These are phyloP conservation scores for Candida sojae DNA, from an alignment of 1,139 yeast species.

Conservation along the genomic window DNA sequence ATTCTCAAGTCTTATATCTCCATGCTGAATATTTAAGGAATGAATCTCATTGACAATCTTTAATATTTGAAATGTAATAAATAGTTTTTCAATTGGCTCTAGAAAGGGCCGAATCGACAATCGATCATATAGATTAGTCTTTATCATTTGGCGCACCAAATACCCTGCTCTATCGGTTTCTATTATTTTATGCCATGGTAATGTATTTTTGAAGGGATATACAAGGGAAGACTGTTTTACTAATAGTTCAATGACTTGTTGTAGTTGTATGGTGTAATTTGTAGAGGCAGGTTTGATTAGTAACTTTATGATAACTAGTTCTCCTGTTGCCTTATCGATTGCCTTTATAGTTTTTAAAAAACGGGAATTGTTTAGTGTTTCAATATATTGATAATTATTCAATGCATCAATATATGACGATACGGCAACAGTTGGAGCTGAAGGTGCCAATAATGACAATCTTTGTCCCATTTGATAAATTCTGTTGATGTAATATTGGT, in stretches of 20 bases:
- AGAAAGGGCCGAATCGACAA: constrained; percentile 86
- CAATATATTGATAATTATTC: constrained; percentile 70
- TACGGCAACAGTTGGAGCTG: constrained; percentile 88
- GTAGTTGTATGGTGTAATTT: constrained; percentile 35
- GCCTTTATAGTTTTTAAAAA: constrained; percentile 88
- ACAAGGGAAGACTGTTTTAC: constrained; percentile 40
- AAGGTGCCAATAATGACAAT: constrained; percentile 81
- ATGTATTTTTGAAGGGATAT: constrained; percentile 57
- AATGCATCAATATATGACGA: constrained; percentile 87
- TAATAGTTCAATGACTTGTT: constrained; percentile 32
- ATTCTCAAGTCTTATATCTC: constrained; percentile 91
- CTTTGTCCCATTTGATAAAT: constrained; percentile 71
- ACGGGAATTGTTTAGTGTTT: constrained; percentile 71
- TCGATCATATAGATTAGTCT: constrained; percentile 81
- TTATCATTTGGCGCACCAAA: constrained; percentile 76
- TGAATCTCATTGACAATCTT: constrained; percentile 67
- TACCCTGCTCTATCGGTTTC: constrained; percentile 95
- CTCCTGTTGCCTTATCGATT: constrained; percentile 60
- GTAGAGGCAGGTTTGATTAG: constrained; percentile 71
- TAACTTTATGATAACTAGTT: constrained; percentile 69
- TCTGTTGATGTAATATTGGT: too few relatives aligned
- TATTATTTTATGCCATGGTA: constrained; percentile 71
- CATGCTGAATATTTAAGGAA: constrained; percentile 64
- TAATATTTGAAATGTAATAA: constrained; percentile 81
- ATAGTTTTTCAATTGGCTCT: constrained; percentile 76